Evolutionary conservation across 768 basidiomycete species (phyloP), one percentile per base, ranked within the genome.

Genomic region (Clathrus columnatus): DNA sequence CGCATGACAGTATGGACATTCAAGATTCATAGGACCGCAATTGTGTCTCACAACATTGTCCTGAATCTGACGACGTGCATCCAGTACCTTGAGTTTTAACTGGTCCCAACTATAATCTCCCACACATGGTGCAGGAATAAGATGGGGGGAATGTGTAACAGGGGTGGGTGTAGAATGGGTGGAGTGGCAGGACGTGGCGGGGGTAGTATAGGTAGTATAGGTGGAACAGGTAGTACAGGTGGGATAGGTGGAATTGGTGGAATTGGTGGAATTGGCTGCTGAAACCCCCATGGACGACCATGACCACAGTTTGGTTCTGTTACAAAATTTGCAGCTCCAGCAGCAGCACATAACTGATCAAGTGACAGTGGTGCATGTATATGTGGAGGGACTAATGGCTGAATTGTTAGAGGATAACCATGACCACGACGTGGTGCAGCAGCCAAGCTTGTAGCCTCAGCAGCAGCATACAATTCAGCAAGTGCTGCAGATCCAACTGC

Each of bases 1-100:
- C 14, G 55, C 55, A 17, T 23, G 4, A 54, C 55, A 56, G n/a
- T 32, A 3, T 7, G 4, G 4, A 36, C 55, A 56, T 48, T 10
- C 16, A 26, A 56, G 18, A 54, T 28, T 29, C 55, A 51, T 56
- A 17, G 17, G 28, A 18, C 55, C 55, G 5, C 50, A 23, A n/a
- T 52, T 14, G 20, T 41, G 29, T 5, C 51, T 23, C 3, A 20
- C 4, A 28, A 47, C 10, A 23, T 23, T 47, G 18, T 23, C 46
- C 10, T 47, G 23, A 47, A 47, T 18, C 11, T 23, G 11, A 14
- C 36, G 14, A 36, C 36, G 7, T 36, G 36, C 36, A 36, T 11
- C 36, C 36, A 36, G 10, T 2, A 14, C 10, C 11, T 36, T 11
- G n/a, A 36, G 30, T 36, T 36, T 2, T 3, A 36, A 36, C 36